Evolutionary conservation across 306 rosid species (phyloP).

Genomic region (Fagus crenata): DNA sequence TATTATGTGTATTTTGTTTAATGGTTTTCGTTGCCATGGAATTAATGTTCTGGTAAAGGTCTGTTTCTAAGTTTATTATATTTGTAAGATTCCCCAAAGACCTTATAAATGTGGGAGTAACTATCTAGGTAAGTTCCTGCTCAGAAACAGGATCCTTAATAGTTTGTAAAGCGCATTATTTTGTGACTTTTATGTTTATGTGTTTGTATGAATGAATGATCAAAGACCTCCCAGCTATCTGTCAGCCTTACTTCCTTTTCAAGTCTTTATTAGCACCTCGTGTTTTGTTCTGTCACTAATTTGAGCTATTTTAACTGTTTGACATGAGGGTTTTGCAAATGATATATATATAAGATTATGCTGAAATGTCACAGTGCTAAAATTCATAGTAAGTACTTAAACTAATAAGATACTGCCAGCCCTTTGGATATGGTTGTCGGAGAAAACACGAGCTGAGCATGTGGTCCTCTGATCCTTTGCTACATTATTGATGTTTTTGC

Average conservation of each 20-base stretch:
- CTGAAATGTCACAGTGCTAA: background rate
- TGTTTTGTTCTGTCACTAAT: no score
- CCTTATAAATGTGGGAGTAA: constrained; percentile 31
- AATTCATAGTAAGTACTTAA: constrained; percentile 11
- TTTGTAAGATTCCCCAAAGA: constrained; percentile 29
- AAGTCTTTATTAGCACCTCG: constrained; percentile 8
- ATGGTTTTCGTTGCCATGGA: constrained; percentile 30
- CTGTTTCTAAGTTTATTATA: constrained; percentile 31
- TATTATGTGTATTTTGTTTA: constrained; percentile 26
- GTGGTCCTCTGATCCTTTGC: constrained; percentile 41
- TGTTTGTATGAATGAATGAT: constrained; percentile 27
- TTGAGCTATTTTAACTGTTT: background rate
- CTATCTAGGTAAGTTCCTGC: constrained; percentile 36
- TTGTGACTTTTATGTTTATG: constrained; percentile 33
- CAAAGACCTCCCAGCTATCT: constrained; percentile 16
- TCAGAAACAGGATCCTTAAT: constrained; percentile 34
- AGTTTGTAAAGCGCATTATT: constrained; percentile 44
- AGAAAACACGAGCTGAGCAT: constrained; percentile 35
- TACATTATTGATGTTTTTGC: constrained; percentile 30
- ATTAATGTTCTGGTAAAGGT: constrained; percentile 35
- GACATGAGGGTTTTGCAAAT: no score
- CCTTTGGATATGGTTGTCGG: constrained; percentile 49
- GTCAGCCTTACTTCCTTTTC: constrained; percentile 18
- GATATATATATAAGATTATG: background rate
- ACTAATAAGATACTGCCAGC: constrained; percentile 27